These are phyloP conservation scores for Tricholoma bakamatsutake DNA, from an alignment of 768 basidiomycete species.

Conservation along the genomic window DNA sequence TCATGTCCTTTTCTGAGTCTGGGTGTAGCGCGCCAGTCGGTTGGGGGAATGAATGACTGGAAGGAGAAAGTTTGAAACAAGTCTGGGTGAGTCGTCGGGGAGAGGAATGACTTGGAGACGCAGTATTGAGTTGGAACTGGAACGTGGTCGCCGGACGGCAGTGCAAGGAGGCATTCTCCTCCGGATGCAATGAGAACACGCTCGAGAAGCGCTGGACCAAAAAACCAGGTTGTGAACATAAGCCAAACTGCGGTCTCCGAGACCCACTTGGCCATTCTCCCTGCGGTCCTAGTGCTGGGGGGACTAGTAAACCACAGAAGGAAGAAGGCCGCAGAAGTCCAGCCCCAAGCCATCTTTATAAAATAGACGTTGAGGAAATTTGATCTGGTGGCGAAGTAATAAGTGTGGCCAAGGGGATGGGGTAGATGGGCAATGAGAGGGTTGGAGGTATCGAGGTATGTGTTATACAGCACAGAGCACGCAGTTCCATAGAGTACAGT, in stretches of 20 bases:
- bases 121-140: conserved; percentile 56
- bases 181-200: conserved; percentile 62
- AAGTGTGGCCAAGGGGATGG: conserved; percentile 54
- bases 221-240: conserved; percentile 81
- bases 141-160: conserved; percentile 52
- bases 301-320: conserved; percentile 55
- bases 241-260: conserved; percentile 65
- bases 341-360: conserved; percentile 89
- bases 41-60: conserved; percentile 27
- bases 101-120: conserved; percentile 40
- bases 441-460: conserved; percentile 84
- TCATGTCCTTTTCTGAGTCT: conserved; percentile 81
- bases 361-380: conserved; percentile 82
- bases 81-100: conserved; percentile 54
- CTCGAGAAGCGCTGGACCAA: conserved; percentile 73
- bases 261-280: conserved; percentile 47
- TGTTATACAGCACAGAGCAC: conserved; percentile 57
- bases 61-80: conserved; percentile 44
- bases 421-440: conserved; percentile 63
- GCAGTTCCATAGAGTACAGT: conserved; percentile 55
- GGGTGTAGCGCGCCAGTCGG: conserved; percentile 46
- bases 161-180: conserved; percentile 65
- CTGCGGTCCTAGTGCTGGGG: conserved; percentile 29
- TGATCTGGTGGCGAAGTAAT: conserved; percentile 77
- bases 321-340: conserved; percentile 72